A percentile compares a stretch with the other conserved stretches of the same genome.
These are phyloP conservation scores for Cadophora gregata DNA, from an alignment of 2,329 filamentous ascomycete genomes.

Conservation along the genomic window DNA sequence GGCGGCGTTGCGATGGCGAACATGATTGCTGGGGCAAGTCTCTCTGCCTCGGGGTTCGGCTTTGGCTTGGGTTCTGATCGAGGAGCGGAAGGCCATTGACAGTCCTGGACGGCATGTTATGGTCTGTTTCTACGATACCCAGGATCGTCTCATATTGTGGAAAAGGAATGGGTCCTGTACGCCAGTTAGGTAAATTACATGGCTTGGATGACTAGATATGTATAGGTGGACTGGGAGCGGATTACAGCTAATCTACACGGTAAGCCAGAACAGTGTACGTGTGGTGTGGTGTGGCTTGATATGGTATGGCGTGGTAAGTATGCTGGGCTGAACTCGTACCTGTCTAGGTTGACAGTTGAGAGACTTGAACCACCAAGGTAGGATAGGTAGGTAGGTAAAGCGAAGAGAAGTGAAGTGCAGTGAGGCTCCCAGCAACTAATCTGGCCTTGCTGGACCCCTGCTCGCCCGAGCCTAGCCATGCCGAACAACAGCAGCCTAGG, in stretches of 20 bases:
- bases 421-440: slow-evolving; percentile 10
- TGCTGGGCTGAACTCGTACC: no score
- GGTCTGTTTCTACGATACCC: slow-evolving; percentile 4
- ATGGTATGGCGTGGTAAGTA: no score
- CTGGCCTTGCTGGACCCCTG: background rate
- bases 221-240: background rate
- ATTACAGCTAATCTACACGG: background rate
- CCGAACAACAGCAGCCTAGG: no score
- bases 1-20: slow-evolving; percentile 75
- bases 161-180: no score
- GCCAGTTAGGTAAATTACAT: background rate
- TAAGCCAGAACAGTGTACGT: background rate
- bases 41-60: no score
- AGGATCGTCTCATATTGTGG: slow-evolving; percentile 5
- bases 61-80: slow-evolving; percentile 1
- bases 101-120: slow-evolving; percentile 20
- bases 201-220: background rate
- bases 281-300: no score
- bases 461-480: no score
- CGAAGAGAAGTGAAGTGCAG: background rate
- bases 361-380: no score
- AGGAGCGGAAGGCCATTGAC: slow-evolving; percentile 30
- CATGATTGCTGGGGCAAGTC: slow-evolving; percentile 52
- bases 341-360: no score
- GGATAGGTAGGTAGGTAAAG: no score